Conservation (phyloP, 441 rosid species). For the Syzygium syzygioides region DNA sequence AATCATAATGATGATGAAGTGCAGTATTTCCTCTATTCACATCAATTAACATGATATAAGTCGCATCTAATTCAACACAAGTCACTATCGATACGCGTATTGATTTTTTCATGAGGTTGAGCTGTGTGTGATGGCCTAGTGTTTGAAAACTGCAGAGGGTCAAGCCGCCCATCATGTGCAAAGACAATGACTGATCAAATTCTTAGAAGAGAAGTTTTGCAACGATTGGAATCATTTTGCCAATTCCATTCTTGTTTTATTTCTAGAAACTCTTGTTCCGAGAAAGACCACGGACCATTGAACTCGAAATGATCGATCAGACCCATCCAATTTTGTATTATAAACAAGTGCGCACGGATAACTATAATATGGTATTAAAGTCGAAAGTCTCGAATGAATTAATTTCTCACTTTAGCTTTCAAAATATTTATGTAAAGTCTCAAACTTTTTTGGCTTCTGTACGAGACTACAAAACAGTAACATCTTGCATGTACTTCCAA, state of each 20-base stretch:
- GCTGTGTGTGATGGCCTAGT: neutral
- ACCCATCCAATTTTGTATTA: neutral
- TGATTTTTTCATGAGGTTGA: neutral
- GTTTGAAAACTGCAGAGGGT: neutral
- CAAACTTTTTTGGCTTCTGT: neutral
- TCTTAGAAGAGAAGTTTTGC: neutral
- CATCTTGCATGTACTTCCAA: neutral
- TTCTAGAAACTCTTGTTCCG: neutral
- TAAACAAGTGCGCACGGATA: neutral
- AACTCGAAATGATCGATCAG: neutral
- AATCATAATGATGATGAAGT: neutral
- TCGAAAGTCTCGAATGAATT: neutral
- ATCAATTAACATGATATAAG: neutral
- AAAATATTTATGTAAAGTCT: neutral
- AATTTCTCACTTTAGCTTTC: neutral
- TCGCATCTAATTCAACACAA: neutral
- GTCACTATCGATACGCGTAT: neutral
- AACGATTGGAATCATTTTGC: neutral
- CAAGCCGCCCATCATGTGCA: neutral
- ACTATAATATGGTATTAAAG: neutral
- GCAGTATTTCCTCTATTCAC: neutral
- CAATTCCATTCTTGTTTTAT: neutral
- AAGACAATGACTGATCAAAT: neutral
- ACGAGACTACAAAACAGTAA: neutral
- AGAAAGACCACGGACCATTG: neutral